These are phyloP conservation scores for Metarhizium album DNA, from an alignment of 2,329 filamentous ascomycete species.

Conservation along the genomic window DNA sequence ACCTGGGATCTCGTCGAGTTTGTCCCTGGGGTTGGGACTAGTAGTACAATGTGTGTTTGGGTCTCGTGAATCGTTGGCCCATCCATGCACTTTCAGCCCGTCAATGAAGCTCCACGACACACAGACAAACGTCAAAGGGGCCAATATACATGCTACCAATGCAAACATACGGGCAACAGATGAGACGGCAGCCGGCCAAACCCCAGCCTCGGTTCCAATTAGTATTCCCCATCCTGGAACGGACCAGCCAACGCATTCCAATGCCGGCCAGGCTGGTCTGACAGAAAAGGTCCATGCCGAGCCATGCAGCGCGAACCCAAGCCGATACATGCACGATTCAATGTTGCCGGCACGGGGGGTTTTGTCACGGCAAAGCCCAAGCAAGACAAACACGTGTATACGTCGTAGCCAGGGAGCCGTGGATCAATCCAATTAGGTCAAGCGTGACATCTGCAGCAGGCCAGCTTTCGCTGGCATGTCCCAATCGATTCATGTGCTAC, in stretches of 20 bases:
- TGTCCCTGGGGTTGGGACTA: too few species aligned
- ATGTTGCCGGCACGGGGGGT: background rate
- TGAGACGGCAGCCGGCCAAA: background rate
- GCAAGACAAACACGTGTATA: background rate
- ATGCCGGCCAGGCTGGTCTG: background rate
- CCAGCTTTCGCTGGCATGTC: background rate
- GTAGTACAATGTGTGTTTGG: background rate
- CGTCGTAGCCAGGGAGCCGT: background rate
- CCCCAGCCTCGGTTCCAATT: background rate
- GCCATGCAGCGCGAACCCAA: background rate
- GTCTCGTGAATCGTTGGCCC: background rate
- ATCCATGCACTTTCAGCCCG: background rate
- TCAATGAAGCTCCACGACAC: background rate
- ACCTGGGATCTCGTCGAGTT: too few species aligned
- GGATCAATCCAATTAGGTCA: background rate
- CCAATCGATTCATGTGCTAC: background rate
- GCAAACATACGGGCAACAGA: background rate
- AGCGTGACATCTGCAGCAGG: background rate
- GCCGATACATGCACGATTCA: background rate
- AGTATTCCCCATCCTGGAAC: background rate
- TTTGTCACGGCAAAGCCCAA: background rate
- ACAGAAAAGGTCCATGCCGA: background rate
- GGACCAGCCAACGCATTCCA: background rate
- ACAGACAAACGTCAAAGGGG: background rate
- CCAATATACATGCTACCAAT: too few species aligned